Evolutionary conservation across 331 rosid species (phyloP), one percentile per base, ranked within the genome.

Genomic region (Quercus tomentella): DNA sequence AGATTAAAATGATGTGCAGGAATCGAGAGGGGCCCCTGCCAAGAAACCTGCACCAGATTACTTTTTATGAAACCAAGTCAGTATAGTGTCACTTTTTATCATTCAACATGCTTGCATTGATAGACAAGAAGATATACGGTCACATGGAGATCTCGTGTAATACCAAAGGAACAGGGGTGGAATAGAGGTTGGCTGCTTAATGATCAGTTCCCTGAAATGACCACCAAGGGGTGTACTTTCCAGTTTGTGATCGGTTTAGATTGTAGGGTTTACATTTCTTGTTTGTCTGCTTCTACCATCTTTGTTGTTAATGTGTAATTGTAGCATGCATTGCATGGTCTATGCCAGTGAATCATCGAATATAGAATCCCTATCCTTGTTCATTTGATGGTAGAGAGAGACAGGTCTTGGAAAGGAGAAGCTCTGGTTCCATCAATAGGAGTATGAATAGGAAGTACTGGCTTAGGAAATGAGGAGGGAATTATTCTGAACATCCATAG

Each of bases 31-130:
- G 41, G 55, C 94, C 3, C 98, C 91, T 16, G 92, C 91, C 70
- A 96, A 92, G 83, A 96, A 86, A 81, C 98, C 99, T 18, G 92
- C 98, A 10, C 99, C 99, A 2, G 99, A 96, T 82, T 96, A 93
- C 91, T 96, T 96, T 84, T 84, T 96, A 51, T 96, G 85, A 93
- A 49, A 61, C 7, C 43, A 54, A 20, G 21, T 31, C 18, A 68
- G 65, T 79, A 60, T 75, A 77, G n/a, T 43, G 71, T 58, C 41
- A 17, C 80, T 68, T 73, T 74, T 12, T 71, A 43, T 58, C 57
- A 70, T 91, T 77, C 43, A 62, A 26, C 18, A 61, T 79, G 86
- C 83, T 86, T 56, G 72, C 84, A 82, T 76, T 77, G 86, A 75
- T 86, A 78, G 80, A 79, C 67, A 60, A 30, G 82, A 60, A 30